Evolutionary conservation across 129 eudicot species (phyloP).

Genomic region (Tagetes erecta): DNA sequence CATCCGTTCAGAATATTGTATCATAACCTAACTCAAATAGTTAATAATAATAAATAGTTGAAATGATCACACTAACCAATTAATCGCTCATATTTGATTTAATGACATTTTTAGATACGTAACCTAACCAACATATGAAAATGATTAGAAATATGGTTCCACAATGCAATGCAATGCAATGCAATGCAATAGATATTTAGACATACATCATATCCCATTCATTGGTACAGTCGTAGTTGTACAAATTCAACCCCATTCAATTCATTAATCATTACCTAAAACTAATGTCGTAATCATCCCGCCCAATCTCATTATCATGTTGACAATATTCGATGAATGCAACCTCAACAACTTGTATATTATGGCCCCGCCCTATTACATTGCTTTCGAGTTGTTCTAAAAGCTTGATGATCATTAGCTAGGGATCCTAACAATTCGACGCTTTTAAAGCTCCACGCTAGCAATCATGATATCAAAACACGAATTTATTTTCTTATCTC

Average conservation of each 20-base stretch:
- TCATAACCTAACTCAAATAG: too few relatives aligned
- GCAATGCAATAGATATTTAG: background rate
- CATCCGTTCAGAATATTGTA: too few relatives aligned
- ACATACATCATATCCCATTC: slow-evolving; percentile 7
- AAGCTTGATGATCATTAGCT: slow-evolving; percentile 23
- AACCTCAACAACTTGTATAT: slow-evolving; percentile 42
- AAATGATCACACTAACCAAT: too few relatives aligned
- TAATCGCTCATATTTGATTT: too few relatives aligned
- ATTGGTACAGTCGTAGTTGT: slow-evolving; percentile 19
- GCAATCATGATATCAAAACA: background rate
- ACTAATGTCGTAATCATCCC: slow-evolving; percentile 36
- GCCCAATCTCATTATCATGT: slow-evolving; percentile 40
- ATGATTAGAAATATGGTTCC: background rate
- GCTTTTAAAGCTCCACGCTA: background rate
- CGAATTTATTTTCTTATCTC: slow-evolving; percentile 11
- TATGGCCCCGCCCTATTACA: slow-evolving; percentile 15
- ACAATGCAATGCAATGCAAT: background rate
- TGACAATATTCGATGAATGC: slow-evolving; percentile 38
- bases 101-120: background rate
- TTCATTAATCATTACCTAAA: slow-evolving; percentile 26
- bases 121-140: background rate
- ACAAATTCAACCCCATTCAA: slow-evolving; percentile 21
- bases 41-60: too few relatives aligned
- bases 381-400: slow-evolving; percentile 20
- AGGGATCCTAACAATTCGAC: slow-evolving; percentile 14